Evolutionary conservation across 1,284 basidiomycete genomes (phyloP).

Genomic region (Pterula multifida): DNA sequence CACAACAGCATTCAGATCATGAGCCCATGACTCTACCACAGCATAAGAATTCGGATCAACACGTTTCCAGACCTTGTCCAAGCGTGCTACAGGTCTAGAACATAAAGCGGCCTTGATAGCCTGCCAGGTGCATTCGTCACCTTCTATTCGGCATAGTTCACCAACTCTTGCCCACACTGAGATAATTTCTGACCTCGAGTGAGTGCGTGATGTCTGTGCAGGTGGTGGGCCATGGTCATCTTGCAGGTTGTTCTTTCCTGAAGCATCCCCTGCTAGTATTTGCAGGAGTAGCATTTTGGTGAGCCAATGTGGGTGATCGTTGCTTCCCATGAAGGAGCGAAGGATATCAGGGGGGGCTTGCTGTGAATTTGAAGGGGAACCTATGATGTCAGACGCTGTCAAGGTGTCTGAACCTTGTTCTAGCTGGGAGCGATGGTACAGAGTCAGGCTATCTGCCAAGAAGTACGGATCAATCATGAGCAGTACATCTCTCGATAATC

Average conservation of each 20-base stretch:
- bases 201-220: slow-evolving; percentile 37
- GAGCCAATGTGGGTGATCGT: slow-evolving; percentile 66
- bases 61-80: slow-evolving; percentile 69
- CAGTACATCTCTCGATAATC: slow-evolving; percentile 58
- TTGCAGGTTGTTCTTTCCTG: slow-evolving; percentile 6
- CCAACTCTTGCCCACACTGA: slow-evolving; percentile 59
- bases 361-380: slow-evolving; percentile 13
- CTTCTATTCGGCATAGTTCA: slow-evolving; percentile 51
- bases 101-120: slow-evolving; percentile 59
- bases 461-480: slow-evolving; percentile 43
- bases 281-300: slow-evolving; percentile 60
- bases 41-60: slow-evolving; percentile 46
- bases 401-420: slow-evolving; percentile 36
- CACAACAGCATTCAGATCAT: slow-evolving; percentile 21
- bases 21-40: slow-evolving; percentile 56
- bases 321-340: slow-evolving; percentile 45
- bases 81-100: slow-evolving; percentile 55
- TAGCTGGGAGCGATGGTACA: slow-evolving; percentile 43
- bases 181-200: slow-evolving; percentile 60
- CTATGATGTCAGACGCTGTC: slow-evolving; percentile 33
- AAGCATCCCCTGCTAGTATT: slow-evolving; percentile 44
- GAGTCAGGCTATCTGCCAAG: slow-evolving; percentile 44
- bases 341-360: no score
- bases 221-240: slow-evolving; percentile 11
- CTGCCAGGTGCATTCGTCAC: slow-evolving; percentile 68